Conservation (phyloP, 1,284 basidiomycete genomes). For the Apiotrichum gamsii region DNA sequence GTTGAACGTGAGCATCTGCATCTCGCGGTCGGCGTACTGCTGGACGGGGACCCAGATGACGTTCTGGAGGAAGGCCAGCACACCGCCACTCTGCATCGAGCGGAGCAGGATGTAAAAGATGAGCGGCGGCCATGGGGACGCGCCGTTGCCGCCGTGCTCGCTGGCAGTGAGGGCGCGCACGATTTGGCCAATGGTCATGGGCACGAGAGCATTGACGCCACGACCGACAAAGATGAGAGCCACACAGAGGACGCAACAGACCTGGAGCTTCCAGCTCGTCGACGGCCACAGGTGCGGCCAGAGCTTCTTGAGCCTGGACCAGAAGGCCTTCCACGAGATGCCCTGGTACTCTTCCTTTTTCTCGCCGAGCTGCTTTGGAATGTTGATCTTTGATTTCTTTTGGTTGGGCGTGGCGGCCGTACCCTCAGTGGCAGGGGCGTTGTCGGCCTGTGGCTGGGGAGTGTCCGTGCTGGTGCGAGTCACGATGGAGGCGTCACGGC, state of each 20-base stretch:
- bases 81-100: conserved; percentile 28
- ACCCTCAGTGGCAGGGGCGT: not conserved
- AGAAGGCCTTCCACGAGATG: conserved; percentile 27
- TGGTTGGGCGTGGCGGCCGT: conserved; percentile 3
- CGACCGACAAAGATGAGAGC: conserved; percentile 24
- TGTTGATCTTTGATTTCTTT: conserved; percentile 23
- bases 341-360: conserved; percentile 28
- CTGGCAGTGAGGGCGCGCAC: conserved; percentile 28
- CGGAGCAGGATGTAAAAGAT: conserved; percentile 29
- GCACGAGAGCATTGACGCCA: conserved; percentile 30
- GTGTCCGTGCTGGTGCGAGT: not conserved
- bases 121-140: conserved; percentile 29
- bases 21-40: conserved; percentile 85
- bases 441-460: not conserved
- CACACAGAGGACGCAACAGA: conserved; percentile 28
- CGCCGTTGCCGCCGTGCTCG: conserved; percentile 5
- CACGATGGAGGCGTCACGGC: conserved; percentile 5
- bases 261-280: conserved; percentile 32
- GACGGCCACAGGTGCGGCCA: conserved; percentile 41
- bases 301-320: conserved; percentile 30
- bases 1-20: conserved; percentile 85
- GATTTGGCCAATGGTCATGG: conserved; percentile 29
- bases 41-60: conserved; percentile 96
- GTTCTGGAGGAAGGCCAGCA: conserved; percentile 83
- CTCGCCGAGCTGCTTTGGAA: conserved; percentile 37